Evolutionary conservation across 306 rosid species (phyloP), one percentile per base, ranked within the genome.

Genomic region (Carpinus viminea): DNA sequence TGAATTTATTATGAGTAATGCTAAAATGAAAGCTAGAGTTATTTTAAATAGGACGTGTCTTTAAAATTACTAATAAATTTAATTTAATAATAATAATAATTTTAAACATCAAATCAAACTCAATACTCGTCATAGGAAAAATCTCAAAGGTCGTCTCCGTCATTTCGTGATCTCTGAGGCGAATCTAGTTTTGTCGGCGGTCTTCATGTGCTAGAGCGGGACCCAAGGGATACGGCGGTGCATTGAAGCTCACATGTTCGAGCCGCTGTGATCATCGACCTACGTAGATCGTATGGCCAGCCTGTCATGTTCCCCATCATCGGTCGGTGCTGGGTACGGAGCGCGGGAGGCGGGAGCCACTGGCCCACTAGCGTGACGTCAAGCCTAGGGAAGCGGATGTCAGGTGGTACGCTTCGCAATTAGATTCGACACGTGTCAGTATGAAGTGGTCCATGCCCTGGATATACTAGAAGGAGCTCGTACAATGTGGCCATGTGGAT

Each of bases 141-240:
- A 7, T 13, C 16, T 0, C 20, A 8, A 8, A 57, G 65, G 36
- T 54, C 15, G 62, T 31, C 53, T 31, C 3, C 31, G 68, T 59
- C 56, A 76, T 77, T 51, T 77, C 80, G 65, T 68, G 76, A 65
- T 73, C 77, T 48, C 16, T 4, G 64, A 74, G 86, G 86, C 81
- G 60, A 80, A 64, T 73, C 18, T 76, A 38, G 73, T 62, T 75
- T 85, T 68, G 88, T 69, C 86, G 89, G 85, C 86, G 66, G 12
- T 2, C 24, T 61, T 82, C 83, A 81, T 81, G 83, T 76, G 88
- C 47, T 4, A 15, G 0, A 20, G n/a, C 60, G 83, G 83, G 88
- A 50, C 83, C 86, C 68, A 66, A 2, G n/a, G 12, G 52, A 1
- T 70, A 45, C 79, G 80, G 74, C 83, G 81, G 81, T 76, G 86